Evolutionary conservation across 129 eudicot genomes (phyloP), one percentile per base, ranked within the genome.

Genomic region (Scalesia atractyloides): DNA sequence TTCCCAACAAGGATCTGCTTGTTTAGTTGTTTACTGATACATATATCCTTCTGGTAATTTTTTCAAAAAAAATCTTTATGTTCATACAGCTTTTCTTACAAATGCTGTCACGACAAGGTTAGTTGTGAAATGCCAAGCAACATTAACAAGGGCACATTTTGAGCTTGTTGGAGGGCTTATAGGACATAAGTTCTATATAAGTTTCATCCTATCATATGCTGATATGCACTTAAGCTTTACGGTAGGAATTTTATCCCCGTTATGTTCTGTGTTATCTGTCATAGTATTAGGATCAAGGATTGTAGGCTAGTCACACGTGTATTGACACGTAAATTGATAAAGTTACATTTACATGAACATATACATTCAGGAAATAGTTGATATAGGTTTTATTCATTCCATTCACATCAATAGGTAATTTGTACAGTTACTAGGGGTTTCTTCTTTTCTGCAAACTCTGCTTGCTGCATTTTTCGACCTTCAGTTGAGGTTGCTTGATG

Each of bases 141-240:
- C 48, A 20, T 9, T 24, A 68, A 30, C 60, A 15, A 24, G 10
- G 71, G 43, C 17, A 22, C 58, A 22, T 61, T 63, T 22, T 36
- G 68, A 67, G 59, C 22, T 67, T 46, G 64, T 24, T 67, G 58
- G 72, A 11, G n/a, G 24, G 72, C 72, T 14, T 67, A 58, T 44
- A 22, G 43, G 43, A 9, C 72, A 47, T 26, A n/a, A 15, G 44
- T 15, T 48, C 22, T 22, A 18, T 47, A 48, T 67, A 66, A 47
- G 58, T 67, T 24, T 44, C 59, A 48, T 67, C 9, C 2, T 67
- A 67, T 48, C 20, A 14, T 22, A 20, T 46, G 18, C 36, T 47
- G 20, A 14, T 22, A 20, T 22, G 18, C 36, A 47, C 44, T 9
- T 44, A 66, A 19, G 12, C 39, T 4, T 47, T 47, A 24, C 8